Base-by-base conservation (phyloP, 108 stramenopile species). In the Cylindrotheca fusiformis region DNA sequence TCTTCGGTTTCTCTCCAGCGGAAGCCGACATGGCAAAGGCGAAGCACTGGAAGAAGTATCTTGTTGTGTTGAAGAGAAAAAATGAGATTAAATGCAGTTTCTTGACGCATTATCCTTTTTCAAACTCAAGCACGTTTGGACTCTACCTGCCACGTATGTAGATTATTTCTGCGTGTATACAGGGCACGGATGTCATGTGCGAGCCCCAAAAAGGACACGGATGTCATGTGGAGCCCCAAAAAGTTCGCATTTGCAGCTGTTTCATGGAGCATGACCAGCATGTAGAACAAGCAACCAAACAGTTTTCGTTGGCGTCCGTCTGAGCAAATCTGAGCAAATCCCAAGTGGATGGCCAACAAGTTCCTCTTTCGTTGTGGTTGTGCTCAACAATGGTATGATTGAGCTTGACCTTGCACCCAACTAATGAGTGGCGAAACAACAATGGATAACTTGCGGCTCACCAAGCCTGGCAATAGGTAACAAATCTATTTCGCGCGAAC, bases 251-350 rank as follows among this genome's bases (percentile, higher is more conserved):
- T 14, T 58, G 44, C 63, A 95, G 58, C 55, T 90, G 91, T 67
- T 99, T 97, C 5, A n/a, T n/a, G n/a, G n/a, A 96, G 98, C 2
- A 96, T 98, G 1, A 93, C 64, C 73, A 95, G 98, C 0, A 98
- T 66, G 31, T 98, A 69, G 46, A 56, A 48, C 70, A 63, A 85
- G 47, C 82, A 75, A 17, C 91, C 91, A 25, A 52, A 55, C 41
- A 85, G 30, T 1, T 82, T 86, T 24, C 63, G 31, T 23, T 51
- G 60, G 60, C 88, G 79, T 30, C 65, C 77, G 1, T 4, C 18
- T n/a, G 45, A 47, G 72, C 90, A 80, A 1, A 21, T 51, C 56
- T 92, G 88, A 29, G 68, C 74, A 6, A 77, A 74, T 53, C 91
- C 91, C 28, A 90, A 67, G 65, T 68, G 91, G 23, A 75, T 82